phyloP scores from a whole-genome alignment of 345 rosid genomes.

The Heritiera littoralis region DNA sequence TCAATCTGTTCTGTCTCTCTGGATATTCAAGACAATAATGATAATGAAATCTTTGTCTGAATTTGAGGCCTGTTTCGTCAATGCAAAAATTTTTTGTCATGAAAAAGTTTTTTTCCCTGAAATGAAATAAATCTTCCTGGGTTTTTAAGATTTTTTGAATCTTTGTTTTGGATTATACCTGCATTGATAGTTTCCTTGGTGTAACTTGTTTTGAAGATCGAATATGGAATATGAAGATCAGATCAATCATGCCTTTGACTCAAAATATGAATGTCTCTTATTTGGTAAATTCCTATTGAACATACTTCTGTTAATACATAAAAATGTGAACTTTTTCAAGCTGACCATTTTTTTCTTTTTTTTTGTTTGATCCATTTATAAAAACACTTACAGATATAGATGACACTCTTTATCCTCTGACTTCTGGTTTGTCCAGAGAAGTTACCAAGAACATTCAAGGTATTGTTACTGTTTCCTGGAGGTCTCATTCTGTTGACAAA shows the following conservation, averaged over 20 bases:
- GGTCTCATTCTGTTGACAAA: neutral
- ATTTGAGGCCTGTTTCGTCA: neutral
- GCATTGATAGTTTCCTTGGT: neutral
- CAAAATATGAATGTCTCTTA: conserved; percentile 54
- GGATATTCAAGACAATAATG: neutral
- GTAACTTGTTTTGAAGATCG: neutral
- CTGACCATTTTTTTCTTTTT: neutral
- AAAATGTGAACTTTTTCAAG: neutral
- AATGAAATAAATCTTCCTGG: neutral
- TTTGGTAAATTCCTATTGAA: conserved; percentile 41
- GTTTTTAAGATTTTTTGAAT: neutral
- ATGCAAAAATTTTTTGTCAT: no score
- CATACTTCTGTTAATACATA: neutral
- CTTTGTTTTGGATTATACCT: neutral
- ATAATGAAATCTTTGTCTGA: neutral
- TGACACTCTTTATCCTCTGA: conserved; percentile 80
- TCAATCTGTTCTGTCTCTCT: neutral
- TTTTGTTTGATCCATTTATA: conserved; percentile 8
- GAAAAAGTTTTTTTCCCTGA: neutral
- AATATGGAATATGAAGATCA: conserved; percentile 45
- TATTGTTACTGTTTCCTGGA: conserved; percentile 19
- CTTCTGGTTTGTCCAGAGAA: conserved; percentile 64
- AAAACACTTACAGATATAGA: conserved; percentile 52
- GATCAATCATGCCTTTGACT: conserved; percentile 21
- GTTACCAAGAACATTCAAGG: conserved; percentile 77